Conservation (phyloP, 805 yeast species). For the Myxozyma mucilagina region DNA sequence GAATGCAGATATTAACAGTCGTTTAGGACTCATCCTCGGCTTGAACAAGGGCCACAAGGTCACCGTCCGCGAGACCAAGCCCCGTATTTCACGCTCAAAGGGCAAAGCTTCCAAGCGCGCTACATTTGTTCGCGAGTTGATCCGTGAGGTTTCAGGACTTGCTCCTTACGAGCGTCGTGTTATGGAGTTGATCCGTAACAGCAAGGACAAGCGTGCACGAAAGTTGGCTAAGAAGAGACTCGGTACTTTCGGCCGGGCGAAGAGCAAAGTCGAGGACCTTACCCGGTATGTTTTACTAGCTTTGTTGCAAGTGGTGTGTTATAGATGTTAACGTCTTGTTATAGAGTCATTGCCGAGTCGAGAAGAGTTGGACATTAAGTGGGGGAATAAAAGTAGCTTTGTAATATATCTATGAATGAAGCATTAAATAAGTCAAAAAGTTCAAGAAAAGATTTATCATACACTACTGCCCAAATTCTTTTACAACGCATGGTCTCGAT, state of each 20-base stretch:
- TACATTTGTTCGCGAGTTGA: constrained; percentile 89
- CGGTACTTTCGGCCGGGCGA: constrained; percentile 99
- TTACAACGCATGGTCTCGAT: too few relatives aligned
- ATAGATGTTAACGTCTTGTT: not conserved
- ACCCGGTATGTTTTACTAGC: constrained; percentile 44
- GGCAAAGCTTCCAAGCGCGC: constrained; percentile 96
- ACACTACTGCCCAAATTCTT: too few relatives aligned
- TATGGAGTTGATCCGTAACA: constrained; percentile 98
- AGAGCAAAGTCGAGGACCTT: constrained; percentile 99
- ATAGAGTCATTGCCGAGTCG: constrained; percentile 31
- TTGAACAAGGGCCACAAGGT: constrained; percentile 99
- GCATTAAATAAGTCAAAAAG: not conserved
- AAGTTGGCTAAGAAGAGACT: constrained; percentile 98
- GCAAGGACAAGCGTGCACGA: constrained; percentile 99
- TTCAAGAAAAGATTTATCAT: too few relatives aligned
- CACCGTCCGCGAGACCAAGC: constrained; percentile 77
- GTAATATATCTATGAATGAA: not conserved
- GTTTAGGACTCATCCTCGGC: constrained; percentile 90
- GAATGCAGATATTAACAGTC: not conserved
- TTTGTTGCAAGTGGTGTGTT: not conserved
- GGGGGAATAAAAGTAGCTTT: not conserved
- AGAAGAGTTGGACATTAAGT: constrained; percentile 26
- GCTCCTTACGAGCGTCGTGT: constrained; percentile 99
- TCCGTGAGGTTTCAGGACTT: constrained; percentile 96
- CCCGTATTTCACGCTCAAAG: constrained; percentile 93